Percentiles rank a stretch among this genome's conserved stretches.
These are phyloP conservation scores for Metroxylon sagu DNA, from an alignment of 176 grass and related monocot genomes.

Conservation along the genomic window DNA sequence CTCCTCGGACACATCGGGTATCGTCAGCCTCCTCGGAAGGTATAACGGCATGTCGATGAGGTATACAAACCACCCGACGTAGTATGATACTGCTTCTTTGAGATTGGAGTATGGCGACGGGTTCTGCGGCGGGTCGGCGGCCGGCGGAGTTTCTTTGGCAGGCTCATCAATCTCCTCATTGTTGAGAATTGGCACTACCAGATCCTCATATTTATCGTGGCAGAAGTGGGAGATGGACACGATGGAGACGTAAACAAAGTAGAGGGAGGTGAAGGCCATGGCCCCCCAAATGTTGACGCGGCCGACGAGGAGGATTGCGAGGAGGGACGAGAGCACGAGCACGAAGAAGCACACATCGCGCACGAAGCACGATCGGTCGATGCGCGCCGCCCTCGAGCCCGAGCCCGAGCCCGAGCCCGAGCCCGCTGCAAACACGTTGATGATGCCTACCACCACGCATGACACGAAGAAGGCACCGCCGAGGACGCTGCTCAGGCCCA, in stretches of 20 bases:
- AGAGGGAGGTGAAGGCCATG: constrained; percentile 1
- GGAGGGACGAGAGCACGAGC: not conserved
- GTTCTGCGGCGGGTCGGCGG: not conserved
- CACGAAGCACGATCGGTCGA: constrained; percentile 1
- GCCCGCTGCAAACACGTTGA: not conserved
- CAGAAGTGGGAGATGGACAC: not conserved
- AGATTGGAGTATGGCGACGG: not conserved
- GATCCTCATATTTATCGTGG: not conserved
- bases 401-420: not conserved
- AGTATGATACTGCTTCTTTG: not conserved
- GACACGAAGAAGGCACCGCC: constrained; percentile 2
- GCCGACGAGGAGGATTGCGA: not conserved
- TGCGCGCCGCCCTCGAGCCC: not conserved
- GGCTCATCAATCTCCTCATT: not conserved
- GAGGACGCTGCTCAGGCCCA: not conserved
- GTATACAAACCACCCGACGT: not conserved
- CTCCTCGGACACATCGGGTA: not conserved
- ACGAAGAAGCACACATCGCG: constrained; percentile 1
- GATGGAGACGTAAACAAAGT: not conserved
- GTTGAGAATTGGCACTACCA: not conserved
- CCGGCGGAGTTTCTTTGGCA: not conserved
- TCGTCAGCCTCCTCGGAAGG: not conserved
- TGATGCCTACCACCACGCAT: not conserved
- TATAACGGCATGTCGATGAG: constrained; percentile 4
- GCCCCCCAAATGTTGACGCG: not conserved